These are phyloP conservation scores for Amanita jacksonii DNA, from an alignment of 768 basidiomycete species.

Conservation along the genomic window DNA sequence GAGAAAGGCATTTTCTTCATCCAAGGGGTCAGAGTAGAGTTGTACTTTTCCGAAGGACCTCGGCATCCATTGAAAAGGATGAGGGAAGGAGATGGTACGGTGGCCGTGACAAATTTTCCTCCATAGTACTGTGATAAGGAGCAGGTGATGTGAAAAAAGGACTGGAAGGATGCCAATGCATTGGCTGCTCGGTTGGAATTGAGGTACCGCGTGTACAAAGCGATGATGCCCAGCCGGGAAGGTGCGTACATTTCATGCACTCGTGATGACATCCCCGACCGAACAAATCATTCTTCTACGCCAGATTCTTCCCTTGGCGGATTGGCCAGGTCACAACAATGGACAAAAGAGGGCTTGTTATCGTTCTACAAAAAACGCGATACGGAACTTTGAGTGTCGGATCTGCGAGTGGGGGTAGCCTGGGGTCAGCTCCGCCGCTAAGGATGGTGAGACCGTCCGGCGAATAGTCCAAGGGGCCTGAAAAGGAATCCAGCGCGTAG, in stretches of 20 bases:
- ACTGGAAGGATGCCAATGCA: neutral
- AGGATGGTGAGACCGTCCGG: no score
- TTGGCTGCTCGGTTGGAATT: neutral
- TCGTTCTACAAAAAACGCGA: no score
- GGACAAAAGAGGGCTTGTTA: no score
- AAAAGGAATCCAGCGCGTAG: no score
- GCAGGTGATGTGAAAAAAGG: neutral
- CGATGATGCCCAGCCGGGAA: constrained; percentile 13
- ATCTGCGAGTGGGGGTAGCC: no score
- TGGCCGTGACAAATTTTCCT: neutral
- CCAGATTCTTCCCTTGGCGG: no score
- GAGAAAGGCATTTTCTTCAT: neutral
- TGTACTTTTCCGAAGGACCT: neutral
- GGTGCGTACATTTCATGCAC: constrained; percentile 13
- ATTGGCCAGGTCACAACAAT: no score
- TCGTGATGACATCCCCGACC: constrained; percentile 17
- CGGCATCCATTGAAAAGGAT: neutral
- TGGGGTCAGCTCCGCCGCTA: no score
- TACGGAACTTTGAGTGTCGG: no score
- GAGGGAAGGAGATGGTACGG: neutral
- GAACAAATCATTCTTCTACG: no score
- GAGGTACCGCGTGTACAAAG: neutral
- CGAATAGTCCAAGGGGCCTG: no score
- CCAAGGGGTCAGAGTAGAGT: neutral
- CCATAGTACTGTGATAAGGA: neutral